A percentile compares a stretch with the other conserved stretches of the same genome.
Evolutionary conservation across 2,329 filamentous ascomycete species (phyloP).

Genomic region (Onygenales sp.): DNA sequence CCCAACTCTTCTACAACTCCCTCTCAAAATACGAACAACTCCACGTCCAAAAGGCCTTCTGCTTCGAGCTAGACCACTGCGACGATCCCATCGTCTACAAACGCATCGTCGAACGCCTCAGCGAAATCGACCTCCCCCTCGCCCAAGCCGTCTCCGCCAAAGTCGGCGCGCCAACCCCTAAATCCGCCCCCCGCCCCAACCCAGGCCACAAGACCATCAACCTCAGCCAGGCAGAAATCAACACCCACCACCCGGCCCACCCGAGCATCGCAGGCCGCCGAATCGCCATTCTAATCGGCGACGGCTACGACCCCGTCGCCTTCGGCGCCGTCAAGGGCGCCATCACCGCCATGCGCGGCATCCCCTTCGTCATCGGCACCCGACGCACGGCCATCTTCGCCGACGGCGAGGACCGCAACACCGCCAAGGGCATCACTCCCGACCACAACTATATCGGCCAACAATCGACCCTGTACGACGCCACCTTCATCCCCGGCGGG

Average conservation of each 20-base stretch:
- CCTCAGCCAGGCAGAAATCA: conserved; percentile 64
- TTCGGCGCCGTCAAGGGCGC: conserved; percentile 58
- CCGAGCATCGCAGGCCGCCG: conserved; percentile 59
- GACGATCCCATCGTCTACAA: conserved; percentile 70
- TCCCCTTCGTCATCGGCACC: conserved; percentile 61
- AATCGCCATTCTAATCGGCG: conserved; percentile 44
- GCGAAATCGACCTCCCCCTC: conserved; percentile 62
- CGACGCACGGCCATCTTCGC: conserved; percentile 58
- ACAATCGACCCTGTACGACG: conserved; percentile 68
- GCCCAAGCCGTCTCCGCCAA: conserved; percentile 60
- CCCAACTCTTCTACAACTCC: conserved; percentile 76
- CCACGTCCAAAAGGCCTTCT: conserved; percentile 52
- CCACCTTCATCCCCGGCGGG: conserved; percentile 60
- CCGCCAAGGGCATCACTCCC: conserved; percentile 40
- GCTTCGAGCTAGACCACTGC: conserved; percentile 71
- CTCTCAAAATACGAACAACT: conserved; percentile 56
- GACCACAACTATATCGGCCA: conserved; percentile 73
- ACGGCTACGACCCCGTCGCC: conserved; percentile 41
- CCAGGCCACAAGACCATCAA: conserved; percentile 58
- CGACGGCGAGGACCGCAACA: conserved; percentile 40
- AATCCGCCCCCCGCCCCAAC: conserved; percentile 46
- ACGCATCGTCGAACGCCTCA: conserved; percentile 56
- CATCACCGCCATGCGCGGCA: conserved; percentile 51
- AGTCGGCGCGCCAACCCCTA: conserved; percentile 52
- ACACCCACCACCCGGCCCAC: conserved; percentile 56